Percentiles rank a stretch among this genome's conserved stretches.
phyloP scores from a whole-genome alignment of 2,329 filamentous ascomycete genomes.

The Cladosporium velox region DNA sequence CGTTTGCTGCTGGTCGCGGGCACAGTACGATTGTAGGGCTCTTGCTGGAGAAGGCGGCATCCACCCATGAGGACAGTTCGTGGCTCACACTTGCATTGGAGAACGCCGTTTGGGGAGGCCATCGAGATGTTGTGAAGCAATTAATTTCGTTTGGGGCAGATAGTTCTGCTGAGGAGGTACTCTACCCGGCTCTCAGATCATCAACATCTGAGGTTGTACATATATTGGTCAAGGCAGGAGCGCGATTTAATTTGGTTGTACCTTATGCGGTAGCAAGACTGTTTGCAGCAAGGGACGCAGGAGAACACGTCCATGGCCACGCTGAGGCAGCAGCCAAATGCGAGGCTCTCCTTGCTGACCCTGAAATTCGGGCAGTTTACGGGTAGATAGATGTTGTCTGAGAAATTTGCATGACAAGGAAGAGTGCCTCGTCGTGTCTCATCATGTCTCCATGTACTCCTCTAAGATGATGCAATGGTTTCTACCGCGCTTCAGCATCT shows the following conservation, averaged over 20 bases:
- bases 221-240: neutral
- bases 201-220: neutral
- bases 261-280: rapidly evolving
- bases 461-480: neutral
- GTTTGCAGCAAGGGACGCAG: neutral
- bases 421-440: too few species aligned
- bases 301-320: neutral
- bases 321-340: neutral
- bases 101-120: rapidly evolving
- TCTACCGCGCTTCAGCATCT: neutral
- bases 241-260: rapidly evolving
- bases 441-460: too few species aligned
- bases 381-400: neutral
- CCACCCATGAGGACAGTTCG: neutral
- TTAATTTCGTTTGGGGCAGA: neutral
- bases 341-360: neutral
- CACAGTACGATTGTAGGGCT: neutral
- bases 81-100: neutral
- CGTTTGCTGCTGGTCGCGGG: neutral
- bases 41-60: neutral
- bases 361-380: neutral
- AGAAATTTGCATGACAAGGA: neutral
- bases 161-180: neutral
- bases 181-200: neutral
- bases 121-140: neutral